Evolutionary conservation across 106 monocot genomes (phyloP).

Genomic region (Xerophyta viscosa): DNA sequence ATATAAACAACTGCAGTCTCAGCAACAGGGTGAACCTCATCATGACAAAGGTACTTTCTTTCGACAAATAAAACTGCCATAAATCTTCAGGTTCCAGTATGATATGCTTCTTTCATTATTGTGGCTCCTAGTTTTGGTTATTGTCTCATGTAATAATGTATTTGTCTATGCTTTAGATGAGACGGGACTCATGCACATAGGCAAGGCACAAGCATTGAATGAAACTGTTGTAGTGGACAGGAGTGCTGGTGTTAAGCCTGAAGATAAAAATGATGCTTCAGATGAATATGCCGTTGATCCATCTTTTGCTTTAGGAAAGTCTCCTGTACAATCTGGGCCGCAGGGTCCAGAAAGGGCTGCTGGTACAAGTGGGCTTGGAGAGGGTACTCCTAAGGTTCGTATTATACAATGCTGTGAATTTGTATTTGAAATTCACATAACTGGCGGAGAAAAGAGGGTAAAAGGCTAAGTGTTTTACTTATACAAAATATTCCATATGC

Average conservation of each 20-base stretch:
- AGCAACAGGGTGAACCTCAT: conserved; percentile 25
- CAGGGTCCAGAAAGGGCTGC: conserved; percentile 17
- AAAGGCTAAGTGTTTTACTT: no score
- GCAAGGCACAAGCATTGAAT: neutral
- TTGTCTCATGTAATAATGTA: no score
- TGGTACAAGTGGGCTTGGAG: conserved; percentile 51
- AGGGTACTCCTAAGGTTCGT: conserved; percentile 83
- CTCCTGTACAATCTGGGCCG: conserved; percentile 46
- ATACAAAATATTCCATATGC: conserved; percentile 2
- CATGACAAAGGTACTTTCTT: conserved; percentile 51
- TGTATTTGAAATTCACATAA: no score
- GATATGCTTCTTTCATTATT: no score
- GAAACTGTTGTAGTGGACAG: conserved; percentile 4
- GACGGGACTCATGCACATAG: conserved; percentile 7
- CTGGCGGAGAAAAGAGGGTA: no score
- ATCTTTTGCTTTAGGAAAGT: conserved; percentile 65
- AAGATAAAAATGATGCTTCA: conserved; percentile 24
- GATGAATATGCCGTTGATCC: conserved; percentile 34
- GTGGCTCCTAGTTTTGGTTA: no score
- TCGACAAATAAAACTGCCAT: no score
- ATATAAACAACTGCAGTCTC: conserved; percentile 40
- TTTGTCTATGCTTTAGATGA: no score
- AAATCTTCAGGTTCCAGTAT: no score
- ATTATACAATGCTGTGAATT: no score
- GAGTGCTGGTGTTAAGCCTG: conserved; percentile 4